A percentile compares a stretch with the other conserved stretches of the same genome.
Conservation (phyloP, 208 protist species). For the Kentomonas sorsogonicus region DNA sequence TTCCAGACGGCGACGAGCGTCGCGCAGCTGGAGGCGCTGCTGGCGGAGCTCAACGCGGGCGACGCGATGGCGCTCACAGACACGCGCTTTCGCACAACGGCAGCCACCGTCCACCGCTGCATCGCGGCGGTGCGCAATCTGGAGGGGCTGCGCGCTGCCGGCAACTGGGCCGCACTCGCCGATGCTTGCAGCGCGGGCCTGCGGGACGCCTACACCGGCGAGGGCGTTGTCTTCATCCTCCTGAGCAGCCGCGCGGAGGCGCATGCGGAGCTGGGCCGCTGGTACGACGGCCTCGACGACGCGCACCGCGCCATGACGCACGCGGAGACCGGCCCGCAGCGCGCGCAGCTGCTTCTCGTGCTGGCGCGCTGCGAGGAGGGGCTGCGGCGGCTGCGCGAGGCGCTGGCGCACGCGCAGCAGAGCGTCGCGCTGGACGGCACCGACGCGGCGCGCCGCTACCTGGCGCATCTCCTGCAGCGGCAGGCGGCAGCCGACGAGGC, state of each 20-base stretch:
- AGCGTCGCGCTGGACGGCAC: slow-evolving; percentile 18
- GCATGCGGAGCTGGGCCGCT: slow-evolving; percentile 21
- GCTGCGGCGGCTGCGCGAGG: slow-evolving; percentile 46
- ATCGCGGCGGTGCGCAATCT: too few relatives aligned
- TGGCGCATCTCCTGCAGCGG: slow-evolving; percentile 19
- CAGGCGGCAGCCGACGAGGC: too few relatives aligned
- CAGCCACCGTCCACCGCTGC: too few relatives aligned
- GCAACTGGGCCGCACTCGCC: too few relatives aligned
- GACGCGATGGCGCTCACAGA: slow-evolving; percentile 18
- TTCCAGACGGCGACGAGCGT: slow-evolving; percentile 35
- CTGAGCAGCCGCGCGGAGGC: slow-evolving; percentile 31
- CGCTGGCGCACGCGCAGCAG: slow-evolving; percentile 32
- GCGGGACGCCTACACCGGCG: slow-evolving; percentile 8
- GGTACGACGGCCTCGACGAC: slow-evolving; percentile 62
- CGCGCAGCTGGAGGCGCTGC: slow-evolving; percentile 25
- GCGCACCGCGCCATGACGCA: slow-evolving; percentile 30
- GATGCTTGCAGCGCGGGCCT: slow-evolving; percentile 8
- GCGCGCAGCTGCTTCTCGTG: slow-evolving; percentile 31
- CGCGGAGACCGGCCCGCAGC: slow-evolving; percentile 12
- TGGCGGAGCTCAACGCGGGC: slow-evolving; percentile 17
- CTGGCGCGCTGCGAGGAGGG: slow-evolving; percentile 52
- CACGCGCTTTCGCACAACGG: slow-evolving; percentile 36
- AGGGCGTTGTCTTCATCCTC: slow-evolving; percentile 23
- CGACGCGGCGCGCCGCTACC: slow-evolving; percentile 10
- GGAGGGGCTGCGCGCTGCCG: too few relatives aligned